Conservation (phyloP, 306 rosid species). For the Vigna unguiculata region DNA sequence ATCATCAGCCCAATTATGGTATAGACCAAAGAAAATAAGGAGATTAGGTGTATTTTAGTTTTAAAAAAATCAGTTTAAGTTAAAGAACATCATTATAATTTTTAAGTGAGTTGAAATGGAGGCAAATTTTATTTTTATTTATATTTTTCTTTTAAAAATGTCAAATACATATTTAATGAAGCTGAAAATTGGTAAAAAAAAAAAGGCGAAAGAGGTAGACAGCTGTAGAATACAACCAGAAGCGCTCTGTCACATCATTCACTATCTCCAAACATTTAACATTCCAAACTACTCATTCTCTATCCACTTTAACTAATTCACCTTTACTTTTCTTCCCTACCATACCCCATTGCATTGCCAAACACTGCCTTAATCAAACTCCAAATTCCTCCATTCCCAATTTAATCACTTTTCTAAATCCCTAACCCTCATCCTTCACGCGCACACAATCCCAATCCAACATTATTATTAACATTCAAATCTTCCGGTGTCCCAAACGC, state of each 20-base stretch:
- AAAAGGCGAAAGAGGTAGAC: constrained; percentile 1
- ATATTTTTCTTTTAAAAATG: too few species aligned
- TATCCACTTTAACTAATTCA: not conserved
- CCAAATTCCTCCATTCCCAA: not conserved
- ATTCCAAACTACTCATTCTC: not conserved
- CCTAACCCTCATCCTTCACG: not conserved
- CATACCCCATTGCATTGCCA: constrained; percentile 4
- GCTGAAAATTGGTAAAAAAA: too few species aligned
- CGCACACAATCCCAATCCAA: not conserved
- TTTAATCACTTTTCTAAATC: not conserved
- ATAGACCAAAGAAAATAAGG: too few species aligned
- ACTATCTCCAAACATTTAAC: not conserved
- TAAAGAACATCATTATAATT: too few species aligned
- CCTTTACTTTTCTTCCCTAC: not conserved
- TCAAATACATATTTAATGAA: too few species aligned
- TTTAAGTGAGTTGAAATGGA: too few species aligned
- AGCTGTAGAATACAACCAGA: constrained; percentile 38
- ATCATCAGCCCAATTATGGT: too few species aligned
- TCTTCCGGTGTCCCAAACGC: not conserved
- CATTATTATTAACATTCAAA: not conserved
- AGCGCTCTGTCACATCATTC: constrained; percentile 31
- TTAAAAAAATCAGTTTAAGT: too few species aligned
- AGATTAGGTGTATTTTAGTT: too few species aligned
- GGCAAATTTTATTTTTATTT: too few species aligned
- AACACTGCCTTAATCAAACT: not conserved